Evolutionary conservation across 2,329 filamentous ascomycete genomes (phyloP), one percentile per base, ranked within the genome.

Genomic region (Curvularia spicifera): DNA sequence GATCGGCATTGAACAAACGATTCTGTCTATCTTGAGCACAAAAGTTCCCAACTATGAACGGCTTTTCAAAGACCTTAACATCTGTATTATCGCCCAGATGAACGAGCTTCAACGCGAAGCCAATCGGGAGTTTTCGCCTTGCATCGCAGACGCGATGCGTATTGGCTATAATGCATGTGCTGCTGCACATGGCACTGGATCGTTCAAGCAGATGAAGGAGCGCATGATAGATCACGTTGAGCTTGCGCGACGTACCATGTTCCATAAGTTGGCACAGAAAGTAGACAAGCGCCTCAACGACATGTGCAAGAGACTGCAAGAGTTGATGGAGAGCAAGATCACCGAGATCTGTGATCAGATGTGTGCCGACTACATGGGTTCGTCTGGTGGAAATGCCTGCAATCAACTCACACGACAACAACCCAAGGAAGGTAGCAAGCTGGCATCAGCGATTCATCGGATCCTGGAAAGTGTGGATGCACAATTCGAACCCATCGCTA

Each of bases 101-200:
- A 82, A 75, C 0, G 72, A 77, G 5, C 59, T 75, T 4, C 84
- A 87, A 64, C 79, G 82, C 28, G 81, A 84, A 3, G 81, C 82
- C 15, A 87, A 81, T 64, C 81, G 85, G 4, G 75, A 82, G 33
- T 86, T 87, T 55, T 79, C 77, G 0, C 84, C 83, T 0, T 75
- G 76, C 2, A 80, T 88, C 52, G 68, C 74, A 4, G 43, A 63
- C 1, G 72, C 71, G 31, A 85, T 88, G 81, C 59, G 62, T 1
- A 57, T 71, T 2, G 80, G 77, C 0, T 88, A 88, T 66, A 55
- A 75, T 0, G 50, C 46, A 0, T 86, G 83, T 65, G 60, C 70
- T 4, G 62, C 71, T 0, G 82, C 86, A 65, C 39, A 40, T n/a
- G 83, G 81, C 68, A 4, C 37, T 0, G 84, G 85, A 2, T 76